Base-by-base conservation (phyloP, 768 basidiomycete genomes). In the Amanita exitialis region DNA sequence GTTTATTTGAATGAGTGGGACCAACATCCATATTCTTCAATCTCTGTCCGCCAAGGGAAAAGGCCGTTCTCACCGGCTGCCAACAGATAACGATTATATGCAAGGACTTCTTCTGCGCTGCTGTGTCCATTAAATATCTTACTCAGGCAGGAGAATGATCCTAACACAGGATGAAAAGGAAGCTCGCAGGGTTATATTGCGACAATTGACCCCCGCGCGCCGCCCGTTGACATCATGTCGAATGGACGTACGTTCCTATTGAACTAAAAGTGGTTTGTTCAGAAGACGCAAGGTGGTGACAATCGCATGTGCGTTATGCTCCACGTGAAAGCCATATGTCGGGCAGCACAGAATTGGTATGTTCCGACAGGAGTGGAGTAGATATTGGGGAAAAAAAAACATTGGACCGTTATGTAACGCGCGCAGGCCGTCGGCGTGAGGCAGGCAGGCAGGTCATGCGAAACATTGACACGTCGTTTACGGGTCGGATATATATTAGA, bases 1-100 rank as follows among this genome's bases (percentile, higher is more conserved):
- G 47, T 27, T 48, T 48, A 36, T 23, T 48, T 37, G 45, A 48
- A 38, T 36, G 47, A 48, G 34, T 48, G 47, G 16, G 35, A 28
- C 39, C 12, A 42, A 30, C 28, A 42, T 28, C 49, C 34, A 51
- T 20, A 43, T 44, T 21, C 49, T 51, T 35, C 49, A 10, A 6
- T 39, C 42, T 51, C 49, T 44, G 49, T 13, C 32, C 32, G n/a
- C 10, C 49, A 43, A 39, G 49, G 46, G 42, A 16, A 13, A 39
- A 18, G 12, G 36, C 38, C 49, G 49, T 43, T 27, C 30, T 51
- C 49, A 32, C 39, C 41, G 49, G 49, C 27, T n/a, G 20, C 39
- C 23, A 13, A 44, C 15, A 51, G 42, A 51, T 51, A 51, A 42
- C 27, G 28, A 34, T 44, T 20, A 15, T 15, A 41, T 44, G 41